phyloP scores from a whole-genome alignment of 2,329 filamentous ascomycete species.

The Ophiocordyceps camponoti-rufipedis region DNA sequence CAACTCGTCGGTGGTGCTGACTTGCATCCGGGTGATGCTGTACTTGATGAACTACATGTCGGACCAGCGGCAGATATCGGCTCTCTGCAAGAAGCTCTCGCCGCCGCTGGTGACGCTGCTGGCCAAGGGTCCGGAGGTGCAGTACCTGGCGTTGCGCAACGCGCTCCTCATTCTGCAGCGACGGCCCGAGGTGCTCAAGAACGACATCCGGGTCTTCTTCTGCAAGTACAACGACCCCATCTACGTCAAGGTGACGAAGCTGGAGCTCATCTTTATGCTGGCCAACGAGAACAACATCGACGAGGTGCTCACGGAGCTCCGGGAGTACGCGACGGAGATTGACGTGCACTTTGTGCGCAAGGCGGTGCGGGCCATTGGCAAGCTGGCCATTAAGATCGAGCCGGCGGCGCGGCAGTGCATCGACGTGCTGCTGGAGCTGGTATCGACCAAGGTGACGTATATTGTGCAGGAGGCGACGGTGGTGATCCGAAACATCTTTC shows the following conservation, averaged over 20 bases:
- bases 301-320: constrained; percentile 80
- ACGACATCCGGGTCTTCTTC: constrained; percentile 97
- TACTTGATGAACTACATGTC: constrained; percentile 98
- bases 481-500: constrained; percentile 97
- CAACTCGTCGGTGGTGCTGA: constrained; percentile 90
- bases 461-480: constrained; percentile 98
- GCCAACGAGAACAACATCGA: constrained; percentile 90
- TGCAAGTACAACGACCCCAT: constrained; percentile 99
- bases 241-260: constrained; percentile 97
- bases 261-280: constrained; percentile 98
- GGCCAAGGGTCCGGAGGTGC: constrained; percentile 94
- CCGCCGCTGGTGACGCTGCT: constrained; percentile 87
- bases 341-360: constrained; percentile 98
- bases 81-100: constrained; percentile 80
- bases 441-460: constrained; percentile 95
- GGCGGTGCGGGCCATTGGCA: constrained; percentile 90
- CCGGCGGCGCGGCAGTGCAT: constrained; percentile 83
- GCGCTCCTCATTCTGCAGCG: constrained; percentile 86
- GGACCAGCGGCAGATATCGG: constrained; percentile 73
- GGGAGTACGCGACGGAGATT: constrained; percentile 95
- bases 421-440: constrained; percentile 76
- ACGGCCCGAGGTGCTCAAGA: constrained; percentile 79
- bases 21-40: constrained; percentile 87
- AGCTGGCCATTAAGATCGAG: constrained; percentile 97
- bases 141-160: constrained; percentile 87